Percentiles rank a stretch among this genome's conserved stretches.
Evolutionary conservation across 805 yeast genomes (phyloP).

Genomic region (Zygoascus biomembranicola): DNA sequence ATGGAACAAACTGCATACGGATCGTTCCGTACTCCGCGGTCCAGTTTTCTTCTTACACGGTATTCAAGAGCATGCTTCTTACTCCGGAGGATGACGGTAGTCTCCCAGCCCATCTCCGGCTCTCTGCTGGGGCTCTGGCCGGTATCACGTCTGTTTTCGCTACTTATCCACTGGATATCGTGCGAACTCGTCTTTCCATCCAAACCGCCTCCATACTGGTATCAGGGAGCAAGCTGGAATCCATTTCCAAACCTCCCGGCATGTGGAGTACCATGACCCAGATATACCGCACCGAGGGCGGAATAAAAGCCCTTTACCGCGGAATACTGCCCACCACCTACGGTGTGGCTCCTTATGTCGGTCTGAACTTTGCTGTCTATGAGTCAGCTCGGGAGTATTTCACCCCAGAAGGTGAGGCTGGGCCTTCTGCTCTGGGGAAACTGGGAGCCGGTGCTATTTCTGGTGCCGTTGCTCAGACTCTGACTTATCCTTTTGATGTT

Average conservation of each 20-base stretch:
- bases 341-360: conserved; percentile 96
- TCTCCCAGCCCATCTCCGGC: conserved; percentile 48
- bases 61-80: conserved; percentile 37
- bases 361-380: conserved; percentile 83
- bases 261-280: conserved; percentile 46
- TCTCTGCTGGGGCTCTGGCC: conserved; percentile 71
- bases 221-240: conserved; percentile 9
- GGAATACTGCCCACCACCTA: conserved; percentile 86
- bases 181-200: conserved; percentile 80
- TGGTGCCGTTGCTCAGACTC: conserved; percentile 83
- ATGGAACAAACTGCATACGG: conserved; percentile 80
- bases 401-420: conserved; percentile 29
- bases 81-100: neutral
- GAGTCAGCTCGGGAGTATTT: conserved; percentile 62
- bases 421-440: conserved; percentile 43
- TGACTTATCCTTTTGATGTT: conserved; percentile 87
- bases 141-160: conserved; percentile 73
- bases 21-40: conserved; percentile 93
- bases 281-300: conserved; percentile 76
- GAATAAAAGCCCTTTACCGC: conserved; percentile 63
- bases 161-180: conserved; percentile 88
- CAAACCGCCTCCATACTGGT: conserved; percentile 64
- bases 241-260: conserved; percentile 54
- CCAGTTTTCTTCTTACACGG: conserved; percentile 79
- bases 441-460: conserved; percentile 74